Conservation (phyloP, 192 early-diverging fungal species). For the Backusella luteola region DNA sequence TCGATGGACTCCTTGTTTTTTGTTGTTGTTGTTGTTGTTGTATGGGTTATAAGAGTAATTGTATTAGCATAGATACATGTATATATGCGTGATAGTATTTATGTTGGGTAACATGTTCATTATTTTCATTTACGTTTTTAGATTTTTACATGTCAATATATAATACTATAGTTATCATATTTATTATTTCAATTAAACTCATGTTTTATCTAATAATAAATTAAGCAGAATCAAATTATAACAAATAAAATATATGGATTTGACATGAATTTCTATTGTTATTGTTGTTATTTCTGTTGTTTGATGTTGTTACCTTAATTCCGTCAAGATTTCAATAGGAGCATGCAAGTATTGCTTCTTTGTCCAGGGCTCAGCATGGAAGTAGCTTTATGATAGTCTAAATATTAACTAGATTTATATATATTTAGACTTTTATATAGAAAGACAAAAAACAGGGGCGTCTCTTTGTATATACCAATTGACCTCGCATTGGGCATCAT, state of each 20-base stretch:
- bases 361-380: slow-evolving; percentile 12
- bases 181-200: neutral
- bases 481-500: neutral
- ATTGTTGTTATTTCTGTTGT: neutral
- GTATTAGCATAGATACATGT: neutral
- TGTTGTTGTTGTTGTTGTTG: neutral
- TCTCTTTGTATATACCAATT: neutral
- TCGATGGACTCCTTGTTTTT: neutral
- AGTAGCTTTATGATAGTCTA: neutral
- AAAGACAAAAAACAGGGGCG: neutral
- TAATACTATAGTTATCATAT: neutral
- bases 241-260: neutral
- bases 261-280: neutral
- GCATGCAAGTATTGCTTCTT: neutral
- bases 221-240: neutral
- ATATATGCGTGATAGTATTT: neutral
- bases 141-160: neutral
- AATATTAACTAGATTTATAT: neutral
- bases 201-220: neutral
- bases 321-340: slow-evolving; percentile 1
- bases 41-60: neutral
- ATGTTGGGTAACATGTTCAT: neutral
- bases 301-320: neutral
- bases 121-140: neutral
- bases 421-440: neutral